Percentiles rank a stretch among this genome's conserved stretches.
Conservation (phyloP, 2,329 filamentous ascomycete species). For the Aschersonia sp. region DNA sequence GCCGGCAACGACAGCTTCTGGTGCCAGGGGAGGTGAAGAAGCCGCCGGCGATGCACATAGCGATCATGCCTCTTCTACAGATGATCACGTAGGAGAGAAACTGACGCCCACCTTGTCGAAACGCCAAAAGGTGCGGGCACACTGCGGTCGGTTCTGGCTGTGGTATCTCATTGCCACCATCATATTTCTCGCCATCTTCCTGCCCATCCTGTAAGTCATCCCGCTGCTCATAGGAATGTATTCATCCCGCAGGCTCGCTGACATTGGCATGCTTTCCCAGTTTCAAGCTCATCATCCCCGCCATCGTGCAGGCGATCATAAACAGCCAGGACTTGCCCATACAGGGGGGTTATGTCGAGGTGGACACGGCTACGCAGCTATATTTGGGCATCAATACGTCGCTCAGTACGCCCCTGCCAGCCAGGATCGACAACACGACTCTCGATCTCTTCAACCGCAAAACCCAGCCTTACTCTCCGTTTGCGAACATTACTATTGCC, state of each 20-base stretch:
- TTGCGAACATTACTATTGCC: constrained; percentile 7
- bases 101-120: constrained; percentile 6
- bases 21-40: constrained; percentile 1
- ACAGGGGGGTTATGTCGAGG: constrained; percentile 17
- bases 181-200: constrained; percentile 26
- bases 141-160: constrained; percentile 27
- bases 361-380: constrained; percentile 16
- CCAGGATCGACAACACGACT: constrained; percentile 20
- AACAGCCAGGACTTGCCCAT: constrained; percentile 25
- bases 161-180: constrained; percentile 26
- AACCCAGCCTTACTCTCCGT: constrained; percentile 9
- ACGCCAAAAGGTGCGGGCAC: constrained; percentile 22
- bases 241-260: neutral
- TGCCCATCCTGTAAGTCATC: constrained; percentile 29
- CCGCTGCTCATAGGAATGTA: neutral
- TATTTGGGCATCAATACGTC: constrained; percentile 21
- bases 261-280: constrained; percentile 10
- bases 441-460: constrained; percentile 26
- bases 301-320: constrained; percentile 29
- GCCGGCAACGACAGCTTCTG: neutral
- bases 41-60: neutral
- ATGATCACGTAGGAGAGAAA: constrained; percentile 4
- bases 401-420: constrained; percentile 21
- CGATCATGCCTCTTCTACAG: constrained; percentile 1
- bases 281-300: constrained; percentile 30